phyloP scores from a whole-genome alignment of 2,329 filamentous ascomycete species.

The Arthrobotrys musiformis region DNA sequence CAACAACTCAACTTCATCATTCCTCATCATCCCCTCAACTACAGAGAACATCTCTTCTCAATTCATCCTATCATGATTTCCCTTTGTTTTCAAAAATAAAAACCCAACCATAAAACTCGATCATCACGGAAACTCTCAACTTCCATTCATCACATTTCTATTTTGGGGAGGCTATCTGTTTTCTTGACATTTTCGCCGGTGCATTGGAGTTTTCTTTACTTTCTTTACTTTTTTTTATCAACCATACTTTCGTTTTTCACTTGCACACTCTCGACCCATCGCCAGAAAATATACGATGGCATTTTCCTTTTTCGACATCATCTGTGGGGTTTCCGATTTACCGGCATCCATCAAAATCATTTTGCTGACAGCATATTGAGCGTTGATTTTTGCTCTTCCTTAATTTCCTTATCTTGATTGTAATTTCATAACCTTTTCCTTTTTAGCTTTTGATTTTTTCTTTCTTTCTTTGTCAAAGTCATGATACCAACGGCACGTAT shows the following conservation, averaged over 20 bases:
- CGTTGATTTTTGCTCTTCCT: slow-evolving; percentile 17
- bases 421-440: slow-evolving; percentile 41
- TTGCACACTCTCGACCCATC: slow-evolving; percentile 23
- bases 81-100: slow-evolving; percentile 46
- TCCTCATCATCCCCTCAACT: not conserved
- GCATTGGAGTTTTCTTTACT: slow-evolving; percentile 41
- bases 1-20: slow-evolving; percentile 20
- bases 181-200: slow-evolving; percentile 27
- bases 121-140: not conserved
- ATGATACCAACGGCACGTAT: slow-evolving; percentile 55
- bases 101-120: no score
- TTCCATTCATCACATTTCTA: slow-evolving; percentile 21
- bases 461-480: slow-evolving; percentile 21
- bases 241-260: slow-evolving; percentile 8
- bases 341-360: slow-evolving; percentile 7
- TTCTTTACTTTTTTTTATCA: slow-evolving; percentile 24
- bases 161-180: slow-evolving; percentile 28
- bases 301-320: slow-evolving; percentile 35
- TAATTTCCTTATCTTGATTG: slow-evolving; percentile 31
- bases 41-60: not conserved
- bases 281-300: slow-evolving; percentile 47
- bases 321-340: slow-evolving; percentile 21
- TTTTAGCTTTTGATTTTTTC: slow-evolving; percentile 24
- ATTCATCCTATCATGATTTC: slow-evolving; percentile 42
- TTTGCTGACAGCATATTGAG: slow-evolving; percentile 37